Evolutionary conservation across 345 rosid species (phyloP).

Genomic region (Ricinus communis): DNA sequence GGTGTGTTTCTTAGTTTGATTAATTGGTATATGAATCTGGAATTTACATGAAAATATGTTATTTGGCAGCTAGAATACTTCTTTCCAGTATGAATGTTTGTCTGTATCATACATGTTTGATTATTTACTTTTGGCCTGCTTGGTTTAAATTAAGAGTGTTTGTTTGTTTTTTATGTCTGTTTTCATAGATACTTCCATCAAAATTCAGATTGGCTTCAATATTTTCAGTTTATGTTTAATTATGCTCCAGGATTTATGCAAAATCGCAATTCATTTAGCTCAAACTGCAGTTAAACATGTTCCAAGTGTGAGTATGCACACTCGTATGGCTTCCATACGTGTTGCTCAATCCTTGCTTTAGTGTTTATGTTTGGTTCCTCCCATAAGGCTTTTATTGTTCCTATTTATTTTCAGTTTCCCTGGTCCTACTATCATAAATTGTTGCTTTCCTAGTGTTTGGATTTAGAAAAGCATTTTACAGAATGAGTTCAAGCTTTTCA

Average conservation of each 20-base stretch:
- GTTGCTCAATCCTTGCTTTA: conserved; percentile 1
- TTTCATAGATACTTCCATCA: not conserved
- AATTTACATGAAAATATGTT: not conserved
- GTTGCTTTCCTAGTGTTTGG: too few species aligned
- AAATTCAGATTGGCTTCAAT: not conserved
- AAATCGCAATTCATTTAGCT: not conserved
- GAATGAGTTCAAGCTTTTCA: not conserved
- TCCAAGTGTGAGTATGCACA: not conserved
- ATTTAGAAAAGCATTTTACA: not conserved
- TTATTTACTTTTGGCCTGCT: too few species aligned
- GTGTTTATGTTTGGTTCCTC: not conserved
- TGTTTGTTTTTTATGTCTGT: not conserved
- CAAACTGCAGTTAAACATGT: not conserved
- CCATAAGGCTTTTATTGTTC: not conserved
- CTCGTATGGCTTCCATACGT: not conserved
- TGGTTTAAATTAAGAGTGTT: not conserved
- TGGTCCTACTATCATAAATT: too few species aligned
- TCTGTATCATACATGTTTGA: too few species aligned
- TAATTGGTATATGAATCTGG: too few species aligned
- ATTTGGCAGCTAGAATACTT: not conserved
- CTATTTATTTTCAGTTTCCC: not conserved
- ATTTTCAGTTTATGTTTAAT: not conserved
- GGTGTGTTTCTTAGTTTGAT: not conserved
- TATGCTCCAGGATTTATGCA: not conserved
- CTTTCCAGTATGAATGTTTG: too few species aligned